Percentiles rank a stretch among this genome's conserved stretches.
Conservation (phyloP, 1,284 basidiomycete species). For the Cryptococcus jaspeensis region DNA sequence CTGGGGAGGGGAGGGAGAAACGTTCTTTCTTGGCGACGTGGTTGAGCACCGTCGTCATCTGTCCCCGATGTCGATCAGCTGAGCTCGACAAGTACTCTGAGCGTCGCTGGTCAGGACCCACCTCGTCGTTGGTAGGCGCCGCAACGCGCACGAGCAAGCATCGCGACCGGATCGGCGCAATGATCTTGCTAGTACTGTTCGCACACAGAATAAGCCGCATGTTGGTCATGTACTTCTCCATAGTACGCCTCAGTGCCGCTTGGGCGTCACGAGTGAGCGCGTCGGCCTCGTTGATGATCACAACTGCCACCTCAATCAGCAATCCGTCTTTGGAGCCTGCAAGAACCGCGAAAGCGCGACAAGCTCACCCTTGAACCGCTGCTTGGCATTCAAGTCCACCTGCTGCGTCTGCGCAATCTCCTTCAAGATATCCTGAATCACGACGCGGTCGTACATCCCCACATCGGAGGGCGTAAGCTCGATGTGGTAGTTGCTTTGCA, state of each 20-base stretch:
- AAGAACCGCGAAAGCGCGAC: not conserved
- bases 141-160: slow-evolving; percentile 93
- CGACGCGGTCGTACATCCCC: slow-evolving; percentile 90
- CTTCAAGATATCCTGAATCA: slow-evolving; percentile 96
- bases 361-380: slow-evolving; percentile 85
- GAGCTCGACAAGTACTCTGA: not conserved
- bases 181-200: slow-evolving; percentile 94
- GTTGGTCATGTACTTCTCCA: slow-evolving; percentile 99
- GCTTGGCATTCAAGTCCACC: slow-evolving; percentile 91
- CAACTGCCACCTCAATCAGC: slow-evolving; percentile 62
- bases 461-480: slow-evolving; percentile 98
- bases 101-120: slow-evolving; percentile 42
- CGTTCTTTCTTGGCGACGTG: slow-evolving; percentile 79
- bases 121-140: slow-evolving; percentile 77
- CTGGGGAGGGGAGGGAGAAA: slow-evolving; percentile 75
- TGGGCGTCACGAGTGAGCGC: slow-evolving; percentile 92
- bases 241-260: slow-evolving; percentile 92
- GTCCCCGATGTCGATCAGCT: not conserved
- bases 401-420: slow-evolving; percentile 99
- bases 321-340: too few relatives aligned
- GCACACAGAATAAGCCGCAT: slow-evolving; percentile 96
- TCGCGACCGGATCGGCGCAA: slow-evolving; percentile 93
- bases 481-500: slow-evolving; percentile 96
- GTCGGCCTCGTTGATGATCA: slow-evolving; percentile 98
- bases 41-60: slow-evolving; percentile 79